Base-by-base conservation (phyloP, 208 protist species). In the Leishmania martiniquensis region DNA sequence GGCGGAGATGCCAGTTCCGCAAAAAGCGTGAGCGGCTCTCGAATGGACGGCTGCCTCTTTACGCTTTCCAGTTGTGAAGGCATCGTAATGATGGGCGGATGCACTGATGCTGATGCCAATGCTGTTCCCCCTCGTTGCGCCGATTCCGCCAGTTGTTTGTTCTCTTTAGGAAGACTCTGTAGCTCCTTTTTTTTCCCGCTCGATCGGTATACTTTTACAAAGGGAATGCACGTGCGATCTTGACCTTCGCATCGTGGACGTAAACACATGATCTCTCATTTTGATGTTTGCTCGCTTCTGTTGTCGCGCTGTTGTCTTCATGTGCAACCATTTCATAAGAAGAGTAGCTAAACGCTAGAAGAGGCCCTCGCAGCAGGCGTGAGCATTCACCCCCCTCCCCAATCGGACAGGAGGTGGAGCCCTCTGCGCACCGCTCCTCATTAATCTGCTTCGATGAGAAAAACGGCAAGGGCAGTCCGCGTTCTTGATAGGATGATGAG, bases 301-400 rank as follows among this genome's bases (percentile, higher is more conserved):
- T 63, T 69, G 25, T 69, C n/a, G 15, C 44, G 22, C 17, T 69
- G 65, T 69, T 69, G 65, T 47, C 65, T 47, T 69, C 39, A 20
- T 15, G 37, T 25, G 34, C 22, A 47, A 37, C 34, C 44, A 20
- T 37, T 67, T 37, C 54, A 9, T 13, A 63, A 63, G 57, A 32
- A 69, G n/a, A 65, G 29, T 29, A 15, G 15, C 44, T 44, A n/a
- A 65, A 65, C 49, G 37, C 6, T 34, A 29, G 5, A 69, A 69
- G 47, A 69, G 32, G 37, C 49, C 32, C 25, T 69, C 65, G 25
- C 65, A 51, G 17, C 7, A 51, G 1, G 39, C 44, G 65, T 2
- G 25, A 29, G 42, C 25, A 47, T 32, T 32, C 7, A 34, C 25
- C 25, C 42, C 47, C 32, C 42, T 34, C n/a, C n/a, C n/a, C n/a